These are phyloP conservation scores for Luzula sylvatica DNA, from an alignment of 176 grass and related monocot genomes.

Conservation along the genomic window DNA sequence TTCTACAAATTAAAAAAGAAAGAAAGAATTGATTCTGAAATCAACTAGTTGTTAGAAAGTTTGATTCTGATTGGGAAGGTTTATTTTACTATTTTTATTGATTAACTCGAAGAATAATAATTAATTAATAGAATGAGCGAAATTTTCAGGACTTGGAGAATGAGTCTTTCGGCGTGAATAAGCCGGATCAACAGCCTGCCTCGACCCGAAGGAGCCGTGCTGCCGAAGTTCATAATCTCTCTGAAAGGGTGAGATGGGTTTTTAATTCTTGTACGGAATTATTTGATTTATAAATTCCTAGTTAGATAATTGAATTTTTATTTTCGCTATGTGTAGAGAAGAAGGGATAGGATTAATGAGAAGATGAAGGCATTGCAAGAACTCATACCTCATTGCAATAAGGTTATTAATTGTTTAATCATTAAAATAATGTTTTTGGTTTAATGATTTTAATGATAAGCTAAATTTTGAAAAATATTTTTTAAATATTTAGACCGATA, in stretches of 20 bases:
- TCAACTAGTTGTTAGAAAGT: too few relatives aligned
- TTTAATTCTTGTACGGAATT: neutral
- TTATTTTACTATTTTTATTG: too few relatives aligned
- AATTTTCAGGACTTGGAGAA: slow-evolving; percentile 43
- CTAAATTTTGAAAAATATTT: neutral
- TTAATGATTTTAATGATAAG: neutral
- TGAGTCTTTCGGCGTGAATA: slow-evolving; percentile 36
- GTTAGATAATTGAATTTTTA: neutral
- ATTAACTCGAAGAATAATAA: too few relatives aligned
- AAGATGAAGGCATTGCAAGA: slow-evolving; percentile 95
- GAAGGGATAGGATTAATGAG: slow-evolving; percentile 94
- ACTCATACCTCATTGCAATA: slow-evolving; percentile 97
- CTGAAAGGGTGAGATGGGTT: slow-evolving; percentile 52
- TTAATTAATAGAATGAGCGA: neutral
- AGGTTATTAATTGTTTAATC: slow-evolving; percentile 26
- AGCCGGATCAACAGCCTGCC: slow-evolving; percentile 28
- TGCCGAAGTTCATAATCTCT: slow-evolving; percentile 93
- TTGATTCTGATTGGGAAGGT: too few relatives aligned
- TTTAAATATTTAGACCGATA: slow-evolving; percentile 45
- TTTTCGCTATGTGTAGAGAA: slow-evolving; percentile 42
- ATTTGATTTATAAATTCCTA: neutral
- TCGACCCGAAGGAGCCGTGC: slow-evolving; percentile 60
- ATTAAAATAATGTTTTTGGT: neutral
- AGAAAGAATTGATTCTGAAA: too few relatives aligned
- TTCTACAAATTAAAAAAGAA: too few relatives aligned